Conservation (phyloP, 164 flowering plant species). For the Kingdonia uniflora region DNA sequence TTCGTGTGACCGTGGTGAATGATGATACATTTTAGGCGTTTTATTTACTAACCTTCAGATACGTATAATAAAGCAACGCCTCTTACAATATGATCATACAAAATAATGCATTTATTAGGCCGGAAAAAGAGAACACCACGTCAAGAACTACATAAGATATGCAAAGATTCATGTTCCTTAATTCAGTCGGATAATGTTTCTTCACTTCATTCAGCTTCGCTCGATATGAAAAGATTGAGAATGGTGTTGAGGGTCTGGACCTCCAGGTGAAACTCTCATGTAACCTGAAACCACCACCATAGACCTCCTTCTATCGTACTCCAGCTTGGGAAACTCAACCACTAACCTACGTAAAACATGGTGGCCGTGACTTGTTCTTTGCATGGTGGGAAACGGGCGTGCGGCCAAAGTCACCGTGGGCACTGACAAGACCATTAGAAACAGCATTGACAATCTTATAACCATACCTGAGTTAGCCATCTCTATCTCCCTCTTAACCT, state of each 20-base stretch:
- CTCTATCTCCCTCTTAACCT: not conserved
- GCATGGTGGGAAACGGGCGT: not conserved
- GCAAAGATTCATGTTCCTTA: too few species aligned
- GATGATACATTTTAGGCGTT: too few species aligned
- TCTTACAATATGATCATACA: too few species aligned
- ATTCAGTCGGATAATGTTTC: too few species aligned
- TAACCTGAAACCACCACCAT: not conserved
- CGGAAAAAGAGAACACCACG: too few species aligned
- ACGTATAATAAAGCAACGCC: too few species aligned
- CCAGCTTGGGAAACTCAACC: not conserved
- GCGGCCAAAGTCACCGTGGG: not conserved
- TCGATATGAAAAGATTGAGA: too few species aligned
- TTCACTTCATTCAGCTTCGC: too few species aligned
- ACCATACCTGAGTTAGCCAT: not conserved
- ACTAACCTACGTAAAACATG: not conserved
- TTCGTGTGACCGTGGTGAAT: too few species aligned
- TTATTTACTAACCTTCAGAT: too few species aligned
- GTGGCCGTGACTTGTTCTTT: not conserved
- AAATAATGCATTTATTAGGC: too few species aligned
- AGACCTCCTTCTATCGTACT: constrained; percentile 1
- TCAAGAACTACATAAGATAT: too few species aligned
- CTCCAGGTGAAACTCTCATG: not conserved
- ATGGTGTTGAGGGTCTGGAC: constrained; percentile 3
- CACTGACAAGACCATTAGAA: not conserved
- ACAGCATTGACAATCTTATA: not conserved